A percentile compares a stretch with the other conserved stretches of the same genome.
These are phyloP conservation scores for Alternaria sp. DNA, from an alignment of 2,329 filamentous ascomycete species.

Conservation along the genomic window DNA sequence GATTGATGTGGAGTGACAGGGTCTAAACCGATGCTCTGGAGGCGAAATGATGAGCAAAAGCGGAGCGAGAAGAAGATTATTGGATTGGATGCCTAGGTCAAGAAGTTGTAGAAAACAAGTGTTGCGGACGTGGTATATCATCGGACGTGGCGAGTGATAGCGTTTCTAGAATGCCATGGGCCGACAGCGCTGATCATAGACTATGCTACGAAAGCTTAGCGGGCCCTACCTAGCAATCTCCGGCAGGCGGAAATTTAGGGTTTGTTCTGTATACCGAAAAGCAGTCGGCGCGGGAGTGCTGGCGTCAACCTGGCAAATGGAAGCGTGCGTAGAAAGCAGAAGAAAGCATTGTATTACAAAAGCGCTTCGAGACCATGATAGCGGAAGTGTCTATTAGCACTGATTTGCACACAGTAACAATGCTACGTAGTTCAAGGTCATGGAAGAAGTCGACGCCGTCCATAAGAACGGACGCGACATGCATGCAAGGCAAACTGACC, in stretches of 20 bases:
- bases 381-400: slow-evolving; percentile 7
- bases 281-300: slow-evolving; percentile 7
- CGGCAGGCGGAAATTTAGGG: slow-evolving; percentile 16
- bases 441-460: slow-evolving; percentile 32
- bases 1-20: slow-evolving; percentile 43
- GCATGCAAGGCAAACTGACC: slow-evolving; percentile 22
- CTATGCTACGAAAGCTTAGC: slow-evolving; percentile 43
- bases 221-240: slow-evolving; percentile 32
- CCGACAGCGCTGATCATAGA: slow-evolving; percentile 45
- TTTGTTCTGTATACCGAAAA: slow-evolving; percentile 20
- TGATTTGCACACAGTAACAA: slow-evolving; percentile 8
- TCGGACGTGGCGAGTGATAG: slow-evolving; percentile 48
- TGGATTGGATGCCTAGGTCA: slow-evolving; percentile 29
- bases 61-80: slow-evolving; percentile 23
- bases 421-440: slow-evolving; percentile 21
- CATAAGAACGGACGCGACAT: slow-evolving; percentile 19
- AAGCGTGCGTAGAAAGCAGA: slow-evolving; percentile 9
- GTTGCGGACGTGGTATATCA: slow-evolving; percentile 35
- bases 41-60: slow-evolving; percentile 48
- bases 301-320: slow-evolving; percentile 7
- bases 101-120: slow-evolving; percentile 30
- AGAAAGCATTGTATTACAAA: slow-evolving; percentile 6
- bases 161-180: slow-evolving; percentile 49
- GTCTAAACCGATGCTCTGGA: slow-evolving; percentile 45
- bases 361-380: slow-evolving; percentile 7